Percentiles rank a stretch among this genome's conserved stretches.
Conservation (phyloP, 441 rosid genomes). For the Daphne laureola region DNA sequence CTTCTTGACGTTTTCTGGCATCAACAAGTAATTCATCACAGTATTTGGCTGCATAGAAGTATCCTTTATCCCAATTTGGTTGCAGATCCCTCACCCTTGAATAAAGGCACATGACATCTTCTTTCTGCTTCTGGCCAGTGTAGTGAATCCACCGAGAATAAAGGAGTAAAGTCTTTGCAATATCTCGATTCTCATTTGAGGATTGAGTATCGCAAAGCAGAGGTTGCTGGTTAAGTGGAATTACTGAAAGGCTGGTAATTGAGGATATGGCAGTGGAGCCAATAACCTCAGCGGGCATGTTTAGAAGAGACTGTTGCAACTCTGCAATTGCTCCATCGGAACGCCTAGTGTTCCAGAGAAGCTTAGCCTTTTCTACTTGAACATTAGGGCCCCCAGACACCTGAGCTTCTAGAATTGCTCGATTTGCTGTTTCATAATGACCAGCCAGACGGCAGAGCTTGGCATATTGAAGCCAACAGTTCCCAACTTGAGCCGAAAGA, state of each 20-base stretch:
- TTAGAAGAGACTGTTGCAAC: conserved; percentile 85
- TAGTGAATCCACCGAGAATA: conserved; percentile 94
- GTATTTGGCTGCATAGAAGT: conserved; percentile 91
- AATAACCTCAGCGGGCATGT: conserved; percentile 84
- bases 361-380: conserved; percentile 97
- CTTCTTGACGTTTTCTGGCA: conserved; percentile 94
- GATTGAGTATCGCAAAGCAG: conserved; percentile 44
- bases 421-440: conserved; percentile 94
- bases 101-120: conserved; percentile 91
- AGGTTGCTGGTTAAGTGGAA: conserved; percentile 70
- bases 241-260: conserved; percentile 72
- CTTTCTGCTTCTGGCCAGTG: conserved; percentile 96
- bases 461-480: conserved; percentile 97
- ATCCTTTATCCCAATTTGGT: conserved; percentile 97
- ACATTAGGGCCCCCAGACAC: conserved; percentile 89
- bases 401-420: conserved; percentile 94
- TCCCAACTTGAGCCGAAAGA: conserved; percentile 91
- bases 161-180: conserved; percentile 93
- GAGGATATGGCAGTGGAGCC: conserved; percentile 72
- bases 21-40: conserved; percentile 93
- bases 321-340: conserved; percentile 92
- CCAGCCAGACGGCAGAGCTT: conserved; percentile 99
- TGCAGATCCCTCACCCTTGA: conserved; percentile 84
- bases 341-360: conserved; percentile 88
- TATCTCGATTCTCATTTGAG: conserved; percentile 55